Base-by-base conservation (phyloP, 805 yeast genomes). In the Monosporozyma solicola region DNA sequence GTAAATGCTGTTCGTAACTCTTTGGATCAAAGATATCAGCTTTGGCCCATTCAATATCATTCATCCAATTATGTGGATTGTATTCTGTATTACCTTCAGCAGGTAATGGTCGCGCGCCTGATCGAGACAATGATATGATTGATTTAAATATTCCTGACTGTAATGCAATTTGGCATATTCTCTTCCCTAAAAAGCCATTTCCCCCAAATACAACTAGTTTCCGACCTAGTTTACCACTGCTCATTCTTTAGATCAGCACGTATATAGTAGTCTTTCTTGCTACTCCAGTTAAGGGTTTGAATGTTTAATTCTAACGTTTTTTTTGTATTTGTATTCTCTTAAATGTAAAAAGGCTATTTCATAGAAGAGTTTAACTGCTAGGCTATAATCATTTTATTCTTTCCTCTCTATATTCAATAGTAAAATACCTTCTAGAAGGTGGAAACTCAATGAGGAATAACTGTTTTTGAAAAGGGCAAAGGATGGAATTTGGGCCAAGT, bases 181-280 rank as follows among this genome's bases (percentile, higher is more conserved):
- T 72, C 53, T 73, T 75, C 11, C 96, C 90, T 54, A 91, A 67
- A 63, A 87, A 87, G 8, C 97, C 97, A 58, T 80, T 82, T 0
- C 97, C 97, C 16, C 98, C 98, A 61, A 90, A 80, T 0, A 90
- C 87, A 3, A 87, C 80, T 2, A 80, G 57, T 47, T 70, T 74
- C 22, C 51, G 49, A 32, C 20, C 31, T 13, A 48, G 16, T 11
- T n/a, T 32, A 20, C 6, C 8, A 24, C 16, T 22, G n/a, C 11
- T 43, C 46, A 43, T 43, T 15, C 5, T 35, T 32, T 4, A 8
- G 15, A 35, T 35, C 15, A 35, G n/a, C 39, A 5, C 1, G n/a
- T 35, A 11, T 15, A 5, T 15, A 4, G 16, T 15, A 35, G 16
- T 6, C 15, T 15, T 35, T 35, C n/a, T 15, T 35, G 39, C 15